Evolutionary conservation across 495 filamentous ascomycete species (phyloP).

Genomic region (Aspergillus coremiiformis): DNA sequence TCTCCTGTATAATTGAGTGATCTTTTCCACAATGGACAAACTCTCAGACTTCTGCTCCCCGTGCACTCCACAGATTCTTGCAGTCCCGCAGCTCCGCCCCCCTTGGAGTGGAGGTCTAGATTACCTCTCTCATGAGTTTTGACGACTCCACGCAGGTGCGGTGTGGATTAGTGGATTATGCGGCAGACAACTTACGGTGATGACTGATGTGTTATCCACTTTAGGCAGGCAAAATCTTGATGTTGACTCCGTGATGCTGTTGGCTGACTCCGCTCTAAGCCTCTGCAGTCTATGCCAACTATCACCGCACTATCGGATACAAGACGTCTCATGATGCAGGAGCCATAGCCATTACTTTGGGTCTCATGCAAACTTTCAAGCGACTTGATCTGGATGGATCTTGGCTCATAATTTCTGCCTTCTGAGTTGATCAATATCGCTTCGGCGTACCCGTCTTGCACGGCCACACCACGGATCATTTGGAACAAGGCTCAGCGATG

Average conservation of each 20-base stretch:
- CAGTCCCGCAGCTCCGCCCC: constrained; percentile 3
- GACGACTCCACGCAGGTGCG: background rate
- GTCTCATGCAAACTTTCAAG: background rate
- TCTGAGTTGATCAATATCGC: background rate
- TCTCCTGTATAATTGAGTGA: background rate
- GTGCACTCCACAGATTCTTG: constrained; percentile 2
- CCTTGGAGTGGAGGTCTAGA: background rate
- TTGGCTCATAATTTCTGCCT: background rate
- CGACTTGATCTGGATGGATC: background rate
- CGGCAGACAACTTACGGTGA: background rate
- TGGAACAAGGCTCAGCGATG: background rate
- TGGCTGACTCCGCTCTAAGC: constrained; percentile 3
- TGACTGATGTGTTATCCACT: background rate
- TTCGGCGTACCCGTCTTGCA: background rate
- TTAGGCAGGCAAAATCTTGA: background rate
- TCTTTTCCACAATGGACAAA: background rate
- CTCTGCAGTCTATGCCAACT: background rate
- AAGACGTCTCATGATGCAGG: background rate
- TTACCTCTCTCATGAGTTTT: background rate
- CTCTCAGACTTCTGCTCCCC: no score
- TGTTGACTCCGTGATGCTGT: background rate
- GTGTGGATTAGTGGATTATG: background rate
- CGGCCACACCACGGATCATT: background rate
- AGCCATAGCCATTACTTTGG: background rate
- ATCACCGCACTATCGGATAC: background rate